Conservation (phyloP, 2,329 filamentous ascomycete species). For the Cordyceps cicadae region DNA sequence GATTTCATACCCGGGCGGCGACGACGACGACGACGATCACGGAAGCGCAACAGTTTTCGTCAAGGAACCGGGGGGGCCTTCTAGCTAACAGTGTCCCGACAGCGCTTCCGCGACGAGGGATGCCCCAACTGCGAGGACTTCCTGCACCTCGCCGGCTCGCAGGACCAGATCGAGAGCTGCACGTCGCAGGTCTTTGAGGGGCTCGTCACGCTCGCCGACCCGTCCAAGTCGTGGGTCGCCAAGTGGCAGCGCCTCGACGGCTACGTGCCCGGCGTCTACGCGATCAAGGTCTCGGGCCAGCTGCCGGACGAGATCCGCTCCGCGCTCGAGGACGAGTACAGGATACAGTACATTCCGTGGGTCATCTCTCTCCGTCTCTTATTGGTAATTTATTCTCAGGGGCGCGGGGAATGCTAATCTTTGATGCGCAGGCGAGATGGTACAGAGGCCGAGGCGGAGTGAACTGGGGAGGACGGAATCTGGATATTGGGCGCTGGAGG, state of each 20-base stretch:
- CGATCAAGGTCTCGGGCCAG: constrained; percentile 85
- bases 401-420: background rate
- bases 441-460: constrained; percentile 34
- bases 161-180: constrained; percentile 81
- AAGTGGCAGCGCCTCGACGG: constrained; percentile 88
- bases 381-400: no score
- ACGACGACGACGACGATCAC: background rate
- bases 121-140: constrained; percentile 97
- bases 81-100: constrained; percentile 4
- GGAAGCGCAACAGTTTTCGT: background rate
- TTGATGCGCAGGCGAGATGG: constrained; percentile 36
- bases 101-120: constrained; percentile 80
- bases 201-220: constrained; percentile 75
- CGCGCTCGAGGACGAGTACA: constrained; percentile 53
- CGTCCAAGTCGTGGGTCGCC: constrained; percentile 85
- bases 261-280: constrained; percentile 85
- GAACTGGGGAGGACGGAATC: background rate
- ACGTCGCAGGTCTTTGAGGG: constrained; percentile 96
- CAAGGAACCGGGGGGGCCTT: no score
- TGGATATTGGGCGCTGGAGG: background rate
- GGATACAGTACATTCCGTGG: constrained; percentile 59
- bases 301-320: constrained; percentile 57
- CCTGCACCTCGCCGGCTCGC: constrained; percentile 69
- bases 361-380: constrained; percentile 23
- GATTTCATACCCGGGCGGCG: background rate